Evolutionary conservation across 225 moss, liverwort and hornwort genomes (phyloP).

Genomic region (Straminergon stramineum): DNA sequence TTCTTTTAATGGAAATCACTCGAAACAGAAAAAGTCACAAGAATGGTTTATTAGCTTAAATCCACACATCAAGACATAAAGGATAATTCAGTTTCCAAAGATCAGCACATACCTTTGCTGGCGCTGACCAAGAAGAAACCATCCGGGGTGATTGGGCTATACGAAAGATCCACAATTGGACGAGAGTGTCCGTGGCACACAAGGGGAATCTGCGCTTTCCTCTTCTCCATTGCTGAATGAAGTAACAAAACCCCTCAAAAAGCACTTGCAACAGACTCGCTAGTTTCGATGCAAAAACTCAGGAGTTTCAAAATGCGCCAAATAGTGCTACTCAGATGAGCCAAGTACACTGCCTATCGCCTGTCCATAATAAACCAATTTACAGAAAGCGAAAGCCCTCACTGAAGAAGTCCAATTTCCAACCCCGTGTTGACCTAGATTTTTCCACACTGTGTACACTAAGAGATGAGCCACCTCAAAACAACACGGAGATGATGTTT

Average conservation of each 20-base stretch:
- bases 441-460: conserved; percentile 5
- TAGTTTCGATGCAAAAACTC: not conserved
- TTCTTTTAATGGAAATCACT: not conserved
- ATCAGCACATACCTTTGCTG: conserved; percentile 65
- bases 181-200: conserved; percentile 98
- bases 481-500: conserved; percentile 27
- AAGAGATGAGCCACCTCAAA: conserved; percentile 36
- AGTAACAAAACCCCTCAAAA: not conserved
- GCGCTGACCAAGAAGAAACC: conserved; percentile 97
- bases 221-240: conserved; percentile 68
- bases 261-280: not conserved
- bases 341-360: not conserved
- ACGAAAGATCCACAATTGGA: conserved; percentile 95
- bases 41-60: not conserved
- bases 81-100: not conserved
- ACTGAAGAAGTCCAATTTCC: not conserved
- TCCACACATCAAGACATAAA: not conserved
- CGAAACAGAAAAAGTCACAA: not conserved
- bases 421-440: not conserved
- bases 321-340: not conserved
- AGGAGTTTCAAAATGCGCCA: not conserved
- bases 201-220: conserved; percentile 90
- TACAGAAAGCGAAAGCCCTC: conserved; percentile 5
- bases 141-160: conserved; percentile 91
- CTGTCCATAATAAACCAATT: not conserved